Conservation (phyloP, 306 rosid genomes). For the Heteromeles arbutifolia region DNA sequence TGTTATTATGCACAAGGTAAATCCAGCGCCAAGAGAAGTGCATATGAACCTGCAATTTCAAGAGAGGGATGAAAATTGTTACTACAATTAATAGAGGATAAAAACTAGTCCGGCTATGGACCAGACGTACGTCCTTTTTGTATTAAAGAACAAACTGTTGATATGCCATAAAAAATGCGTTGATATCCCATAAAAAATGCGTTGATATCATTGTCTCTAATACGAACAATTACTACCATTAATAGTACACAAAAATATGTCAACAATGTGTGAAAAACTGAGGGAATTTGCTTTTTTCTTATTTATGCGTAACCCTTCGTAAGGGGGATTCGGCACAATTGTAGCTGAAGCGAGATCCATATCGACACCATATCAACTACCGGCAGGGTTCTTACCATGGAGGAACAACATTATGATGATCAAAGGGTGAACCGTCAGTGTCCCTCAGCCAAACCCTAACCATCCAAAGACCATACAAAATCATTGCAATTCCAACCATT, state of each 20-base stretch:
- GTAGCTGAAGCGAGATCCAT: not conserved
- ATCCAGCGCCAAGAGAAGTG: constrained; percentile 26
- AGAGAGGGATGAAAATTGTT: no score
- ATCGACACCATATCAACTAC: not conserved
- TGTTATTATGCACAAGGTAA: constrained; percentile 19
- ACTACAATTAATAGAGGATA: no score
- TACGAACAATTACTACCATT: no score
- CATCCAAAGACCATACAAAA: constrained; percentile 29
- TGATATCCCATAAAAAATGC: no score
- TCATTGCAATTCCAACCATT: constrained; percentile 39
- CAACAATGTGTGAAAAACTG: not conserved
- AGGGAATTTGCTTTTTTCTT: no score
- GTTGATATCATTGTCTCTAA: no score
- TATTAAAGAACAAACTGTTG: no score
- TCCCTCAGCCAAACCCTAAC: constrained; percentile 35
- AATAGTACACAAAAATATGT: not conserved
- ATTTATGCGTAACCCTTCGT: not conserved
- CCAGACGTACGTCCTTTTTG: no score
- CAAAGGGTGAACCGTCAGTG: not conserved
- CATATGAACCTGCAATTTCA: constrained; percentile 31
- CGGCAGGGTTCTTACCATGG: constrained; percentile 18
- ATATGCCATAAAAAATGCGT: no score
- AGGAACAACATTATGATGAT: not conserved
- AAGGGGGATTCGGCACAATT: not conserved
- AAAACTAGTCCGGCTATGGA: no score